phyloP scores from a whole-genome alignment of 768 basidiomycete species.

The Leccinum incarnatum region DNA sequence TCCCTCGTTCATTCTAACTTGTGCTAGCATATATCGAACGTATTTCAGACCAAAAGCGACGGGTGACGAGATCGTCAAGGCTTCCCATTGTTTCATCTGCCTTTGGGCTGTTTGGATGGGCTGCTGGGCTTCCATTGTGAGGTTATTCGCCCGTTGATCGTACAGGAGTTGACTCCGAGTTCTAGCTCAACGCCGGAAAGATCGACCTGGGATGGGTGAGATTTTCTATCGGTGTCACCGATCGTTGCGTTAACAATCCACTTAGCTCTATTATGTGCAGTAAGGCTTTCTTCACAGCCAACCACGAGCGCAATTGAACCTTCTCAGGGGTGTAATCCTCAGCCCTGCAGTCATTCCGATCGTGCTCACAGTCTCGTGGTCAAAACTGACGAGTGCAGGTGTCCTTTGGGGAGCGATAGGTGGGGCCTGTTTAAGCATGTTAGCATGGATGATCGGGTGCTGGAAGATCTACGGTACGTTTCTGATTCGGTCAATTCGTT shows the following conservation, averaged over 20 bases:
- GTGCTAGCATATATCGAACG: conserved; percentile 35
- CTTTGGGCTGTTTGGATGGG: conserved; percentile 46
- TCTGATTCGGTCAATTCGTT: background rate
- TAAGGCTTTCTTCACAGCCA: conserved; percentile 9
- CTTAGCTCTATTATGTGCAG: conserved; percentile 46
- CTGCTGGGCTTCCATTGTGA: conserved; percentile 39
- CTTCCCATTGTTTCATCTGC: conserved; percentile 40
- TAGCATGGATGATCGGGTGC: conserved; percentile 52
- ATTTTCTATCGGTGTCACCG: background rate
- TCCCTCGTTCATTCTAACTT: background rate
- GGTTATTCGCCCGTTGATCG: background rate
- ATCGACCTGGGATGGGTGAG: conserved; percentile 49
- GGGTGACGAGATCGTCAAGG: conserved; percentile 39
- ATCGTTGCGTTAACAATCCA: conserved; percentile 5
- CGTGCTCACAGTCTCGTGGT: conserved; percentile 45
- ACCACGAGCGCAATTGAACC: background rate
- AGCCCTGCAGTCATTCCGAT: conserved; percentile 52
- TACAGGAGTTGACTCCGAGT: background rate
- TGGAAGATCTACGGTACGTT: conserved; percentile 44
- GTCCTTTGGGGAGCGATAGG: conserved; percentile 41
- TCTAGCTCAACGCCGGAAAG: conserved; percentile 41
- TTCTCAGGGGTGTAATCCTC: conserved; percentile 44
- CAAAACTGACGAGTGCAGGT: conserved; percentile 40
- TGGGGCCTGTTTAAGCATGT: conserved; percentile 42
- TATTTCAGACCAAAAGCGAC: conserved; percentile 38